phyloP scores from a whole-genome alignment of 768 basidiomycete genomes.

The Termitomyces sp. region DNA sequence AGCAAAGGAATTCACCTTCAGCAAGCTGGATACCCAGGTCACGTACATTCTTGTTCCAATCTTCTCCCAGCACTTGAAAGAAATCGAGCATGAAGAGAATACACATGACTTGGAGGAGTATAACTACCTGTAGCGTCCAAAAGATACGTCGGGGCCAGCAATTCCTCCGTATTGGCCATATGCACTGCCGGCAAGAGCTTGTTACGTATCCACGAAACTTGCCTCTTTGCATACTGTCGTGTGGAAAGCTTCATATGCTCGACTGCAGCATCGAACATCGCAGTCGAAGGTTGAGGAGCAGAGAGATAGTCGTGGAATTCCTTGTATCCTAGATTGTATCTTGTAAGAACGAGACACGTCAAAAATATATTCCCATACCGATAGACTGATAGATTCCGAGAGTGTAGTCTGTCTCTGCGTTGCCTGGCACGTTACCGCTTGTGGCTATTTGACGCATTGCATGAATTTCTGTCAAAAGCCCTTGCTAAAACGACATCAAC shows the following conservation, averaged over 20 bases:
- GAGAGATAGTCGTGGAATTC: slow-evolving; percentile 75
- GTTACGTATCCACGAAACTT: slow-evolving; percentile 89
- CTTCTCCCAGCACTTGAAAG: slow-evolving; percentile 42
- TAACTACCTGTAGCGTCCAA: slow-evolving; percentile 64
- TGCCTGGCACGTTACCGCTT: background rate
- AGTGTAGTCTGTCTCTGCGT: slow-evolving; percentile 50
- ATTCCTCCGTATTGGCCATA: slow-evolving; percentile 36
- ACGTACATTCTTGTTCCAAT: slow-evolving; percentile 56
- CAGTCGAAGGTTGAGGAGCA: slow-evolving; percentile 31
- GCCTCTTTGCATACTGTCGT: slow-evolving; percentile 85
- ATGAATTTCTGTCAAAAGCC: slow-evolving; percentile 76
- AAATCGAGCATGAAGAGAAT: background rate
- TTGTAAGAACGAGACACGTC: background rate
- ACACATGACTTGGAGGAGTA: background rate
- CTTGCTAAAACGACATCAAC: slow-evolving; percentile 41
- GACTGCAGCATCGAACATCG: slow-evolving; percentile 49
- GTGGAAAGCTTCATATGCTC: slow-evolving; percentile 85
- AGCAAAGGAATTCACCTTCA: slow-evolving; percentile 33
- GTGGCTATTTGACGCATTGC: slow-evolving; percentile 37
- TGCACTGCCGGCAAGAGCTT: slow-evolving; percentile 76
- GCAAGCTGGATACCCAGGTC: slow-evolving; percentile 44
- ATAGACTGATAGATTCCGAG: slow-evolving; percentile 93
- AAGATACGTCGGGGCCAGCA: slow-evolving; percentile 39
- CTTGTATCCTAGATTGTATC: slow-evolving; percentile 66
- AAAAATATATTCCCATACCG: slow-evolving; percentile 38